Evolutionary conservation across 192 early-diverging fungal genomes (phyloP), one percentile per base, ranked within the genome.

Genomic region (Coemansia sp.): DNA sequence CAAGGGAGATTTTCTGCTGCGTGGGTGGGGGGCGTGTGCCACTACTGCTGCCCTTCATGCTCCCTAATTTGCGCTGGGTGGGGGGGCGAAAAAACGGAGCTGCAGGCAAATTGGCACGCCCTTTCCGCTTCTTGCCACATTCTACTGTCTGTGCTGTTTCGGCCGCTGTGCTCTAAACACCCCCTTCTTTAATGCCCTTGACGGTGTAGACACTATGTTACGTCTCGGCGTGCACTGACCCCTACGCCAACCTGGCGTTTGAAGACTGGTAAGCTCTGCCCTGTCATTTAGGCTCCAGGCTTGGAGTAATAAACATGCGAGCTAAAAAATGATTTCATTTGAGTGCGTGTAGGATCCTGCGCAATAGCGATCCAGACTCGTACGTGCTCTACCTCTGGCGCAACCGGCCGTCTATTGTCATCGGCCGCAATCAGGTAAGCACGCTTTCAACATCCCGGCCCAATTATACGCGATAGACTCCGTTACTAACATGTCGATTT

Each of bases 351-450:
- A 93, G 92, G 90, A 78, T 98, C 34, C 89, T 98, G 68, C 86
- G 91, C 40, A 81, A 87, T 42, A 88, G 89, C 13, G 86, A 90
- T 74, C 84, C 91, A 11, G 59, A 81, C 14, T 81, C 69, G 36
- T 81, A 91, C 50, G 84, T 94, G 37, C 81, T 98, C 8, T 94
- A 90, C 61, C 88, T 99, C 34, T 99, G 92, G 87, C 89, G 95
- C 53, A 99, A 98, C 81, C 77, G 74, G 14, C 84, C 87, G 44
- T 93, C 93, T 62, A 92, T 98, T 3, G 92, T 99, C 37, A 88
- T 99, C 74, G 98, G 98, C 5, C 86, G 95, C 56, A 99, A 99
- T 75, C 97, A 98, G 84, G 86, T 87, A 80, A 24, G 54, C 31
- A 33, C 50, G n/a, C 48, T 27, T 29, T 9, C 27, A 16, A 42